phyloP scores from a whole-genome alignment of 306 rosid species.

The Vigna hirtella region DNA sequence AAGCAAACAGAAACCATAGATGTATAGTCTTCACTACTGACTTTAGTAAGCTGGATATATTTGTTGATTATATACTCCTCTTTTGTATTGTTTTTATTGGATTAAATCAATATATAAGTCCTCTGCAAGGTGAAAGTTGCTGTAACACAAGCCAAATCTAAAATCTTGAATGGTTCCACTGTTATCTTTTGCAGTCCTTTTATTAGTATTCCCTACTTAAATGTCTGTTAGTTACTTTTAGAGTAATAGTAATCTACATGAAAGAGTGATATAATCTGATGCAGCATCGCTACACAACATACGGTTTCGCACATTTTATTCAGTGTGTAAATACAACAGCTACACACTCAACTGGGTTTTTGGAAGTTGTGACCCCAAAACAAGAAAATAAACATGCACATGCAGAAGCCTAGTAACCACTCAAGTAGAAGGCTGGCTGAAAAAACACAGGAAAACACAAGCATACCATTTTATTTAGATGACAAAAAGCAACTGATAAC shows the following conservation, averaged over 20 bases:
- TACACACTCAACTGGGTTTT: conserved; percentile 33
- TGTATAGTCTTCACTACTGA: not conserved
- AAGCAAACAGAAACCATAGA: conserved; percentile 46
- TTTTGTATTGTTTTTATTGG: not conserved
- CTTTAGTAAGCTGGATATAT: not conserved
- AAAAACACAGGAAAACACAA: conserved; percentile 31
- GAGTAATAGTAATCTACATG: not conserved
- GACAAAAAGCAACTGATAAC: conserved; percentile 2
- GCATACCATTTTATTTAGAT: not conserved
- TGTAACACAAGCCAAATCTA: not conserved
- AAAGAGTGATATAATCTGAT: not conserved
- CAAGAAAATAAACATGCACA: conserved; percentile 30
- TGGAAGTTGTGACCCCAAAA: conserved; percentile 9
- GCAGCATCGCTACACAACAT: conserved; percentile 15
- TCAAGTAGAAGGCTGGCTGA: not conserved
- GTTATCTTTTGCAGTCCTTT: not conserved
- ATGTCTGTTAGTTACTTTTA: conserved; percentile 1
- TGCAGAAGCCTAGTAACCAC: not conserved
- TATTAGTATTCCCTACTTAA: not conserved
- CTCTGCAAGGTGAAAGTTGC: not conserved
- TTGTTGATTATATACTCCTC: not conserved
- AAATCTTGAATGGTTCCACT: not conserved
- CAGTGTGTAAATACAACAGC: conserved; percentile 35
- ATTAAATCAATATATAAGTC: not conserved
- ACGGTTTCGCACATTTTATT: conserved; percentile 57